These are phyloP conservation scores for Pelagophyceae sp. DNA, from an alignment of 352 stramenopile species.

Conservation along the genomic window DNA sequence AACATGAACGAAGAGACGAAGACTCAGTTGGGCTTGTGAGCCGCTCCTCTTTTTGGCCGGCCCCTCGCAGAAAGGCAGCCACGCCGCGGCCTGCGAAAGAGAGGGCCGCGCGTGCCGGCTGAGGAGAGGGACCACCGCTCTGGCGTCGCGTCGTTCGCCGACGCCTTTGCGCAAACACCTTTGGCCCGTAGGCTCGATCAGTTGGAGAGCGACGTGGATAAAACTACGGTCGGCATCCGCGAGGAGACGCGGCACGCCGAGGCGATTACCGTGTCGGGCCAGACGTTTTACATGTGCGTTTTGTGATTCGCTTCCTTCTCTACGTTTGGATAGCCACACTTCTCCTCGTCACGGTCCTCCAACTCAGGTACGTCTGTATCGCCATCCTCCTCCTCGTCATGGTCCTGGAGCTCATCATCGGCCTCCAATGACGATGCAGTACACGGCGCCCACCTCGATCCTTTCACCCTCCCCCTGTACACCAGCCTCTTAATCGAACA, in stretches of 20 bases:
- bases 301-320: not conserved
- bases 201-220: constrained; percentile 14
- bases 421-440: not conserved
- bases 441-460: too few species aligned
- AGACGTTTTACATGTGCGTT: constrained; percentile 18
- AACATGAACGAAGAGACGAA: constrained; percentile 15
- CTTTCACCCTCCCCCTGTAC: too few species aligned
- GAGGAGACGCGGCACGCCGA: constrained; percentile 17
- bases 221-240: constrained; percentile 12
- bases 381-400: constrained; percentile 16
- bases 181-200: not conserved
- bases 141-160: too few species aligned
- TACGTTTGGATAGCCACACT: constrained; percentile 17
- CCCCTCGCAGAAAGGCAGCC: too few species aligned
- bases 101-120: too few species aligned
- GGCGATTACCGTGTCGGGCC: not conserved
- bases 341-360: constrained; percentile 17
- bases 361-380: constrained; percentile 17
- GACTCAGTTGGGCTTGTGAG: not conserved
- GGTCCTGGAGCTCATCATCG: constrained; percentile 20
- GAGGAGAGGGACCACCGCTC: too few species aligned
- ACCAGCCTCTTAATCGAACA: too few species aligned
- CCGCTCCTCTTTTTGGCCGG: too few species aligned
- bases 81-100: too few species aligned
- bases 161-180: not conserved